Evolutionary conservation across 208 protist genomes (phyloP).

Genomic region (Angomonas ambiguus): DNA sequence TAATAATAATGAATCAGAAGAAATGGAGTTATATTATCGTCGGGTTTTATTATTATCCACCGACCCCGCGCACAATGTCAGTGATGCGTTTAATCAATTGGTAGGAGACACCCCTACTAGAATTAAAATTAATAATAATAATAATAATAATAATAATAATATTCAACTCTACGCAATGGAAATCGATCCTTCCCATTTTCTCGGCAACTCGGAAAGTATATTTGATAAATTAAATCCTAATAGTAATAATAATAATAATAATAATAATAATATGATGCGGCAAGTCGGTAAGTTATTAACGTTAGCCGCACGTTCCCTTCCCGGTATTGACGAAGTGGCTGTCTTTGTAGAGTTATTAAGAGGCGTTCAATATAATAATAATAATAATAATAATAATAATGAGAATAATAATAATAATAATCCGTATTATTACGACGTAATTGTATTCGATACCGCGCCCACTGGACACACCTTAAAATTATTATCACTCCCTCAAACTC

Average conservation of each 20-base stretch:
- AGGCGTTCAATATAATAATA: conserved; percentile 75
- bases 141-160: conserved; percentile 71
- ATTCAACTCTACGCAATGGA: conserved; percentile 94
- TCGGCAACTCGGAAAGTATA: conserved; percentile 18
- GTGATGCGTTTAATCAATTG: conserved; percentile 95
- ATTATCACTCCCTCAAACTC: conserved; percentile 85
- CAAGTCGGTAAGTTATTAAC: conserved; percentile 20
- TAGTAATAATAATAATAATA: not conserved
- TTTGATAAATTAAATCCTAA: not conserved
- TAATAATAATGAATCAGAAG: conserved; percentile 5
- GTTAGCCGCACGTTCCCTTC: conserved; percentile 59
- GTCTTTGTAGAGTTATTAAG: conserved; percentile 96
- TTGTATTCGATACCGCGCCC: conserved; percentile 99
- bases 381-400: no score
- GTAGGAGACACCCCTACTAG: conserved; percentile 24
- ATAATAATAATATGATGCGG: not conserved
- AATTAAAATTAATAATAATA: conserved; percentile 81
- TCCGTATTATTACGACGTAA: conserved; percentile 92
- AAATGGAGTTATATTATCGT: conserved; percentile 16
- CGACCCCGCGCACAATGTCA: conserved; percentile 98
- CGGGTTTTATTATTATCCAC: conserved; percentile 97
- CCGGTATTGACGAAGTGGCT: conserved; percentile 98
- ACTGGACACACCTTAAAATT: conserved; percentile 98
- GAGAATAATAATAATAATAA: no score
- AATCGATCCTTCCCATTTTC: conserved; percentile 72